Percentiles rank a stretch among this genome's conserved stretches.
Conservation (phyloP, 306 rosid species). For the Geum urbanum region DNA sequence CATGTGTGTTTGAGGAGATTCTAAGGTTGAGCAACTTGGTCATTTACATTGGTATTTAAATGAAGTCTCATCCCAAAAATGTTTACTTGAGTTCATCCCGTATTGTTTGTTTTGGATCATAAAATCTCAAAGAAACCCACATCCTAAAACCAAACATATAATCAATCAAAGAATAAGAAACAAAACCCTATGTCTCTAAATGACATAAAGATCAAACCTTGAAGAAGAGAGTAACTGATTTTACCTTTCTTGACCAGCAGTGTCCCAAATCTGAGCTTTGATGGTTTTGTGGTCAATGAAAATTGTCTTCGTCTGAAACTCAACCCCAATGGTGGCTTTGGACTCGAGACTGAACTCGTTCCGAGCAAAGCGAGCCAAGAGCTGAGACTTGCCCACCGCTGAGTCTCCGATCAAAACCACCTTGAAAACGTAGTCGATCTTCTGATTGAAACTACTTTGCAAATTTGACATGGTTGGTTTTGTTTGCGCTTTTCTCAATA, state of each 20-base stretch:
- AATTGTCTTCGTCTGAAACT: conserved; percentile 78
- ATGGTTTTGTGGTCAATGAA: conserved; percentile 71
- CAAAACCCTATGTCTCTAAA: no score
- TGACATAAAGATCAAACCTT: background rate
- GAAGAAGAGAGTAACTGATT: background rate
- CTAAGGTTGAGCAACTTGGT: background rate
- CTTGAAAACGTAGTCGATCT: conserved; percentile 85
- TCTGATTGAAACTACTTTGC: conserved; percentile 60
- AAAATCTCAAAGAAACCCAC: background rate
- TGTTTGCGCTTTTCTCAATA: background rate
- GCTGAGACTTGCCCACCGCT: conserved; percentile 92
- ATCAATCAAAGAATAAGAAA: no score
- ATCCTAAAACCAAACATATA: background rate
- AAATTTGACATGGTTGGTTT: conserved; percentile 58
- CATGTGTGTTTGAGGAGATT: background rate
- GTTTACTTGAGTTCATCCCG: background rate
- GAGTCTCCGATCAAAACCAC: conserved; percentile 89
- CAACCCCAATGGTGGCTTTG: conserved; percentile 89
- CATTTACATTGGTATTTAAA: background rate
- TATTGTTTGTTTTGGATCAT: background rate
- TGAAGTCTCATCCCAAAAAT: background rate
- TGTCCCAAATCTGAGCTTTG: conserved; percentile 98
- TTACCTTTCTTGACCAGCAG: conserved; percentile 99
- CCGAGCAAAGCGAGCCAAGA: conserved; percentile 62
- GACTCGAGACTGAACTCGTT: conserved; percentile 79